These are phyloP conservation scores for Yarrowia osloensis DNA, from an alignment of 805 yeast genomes.

Conservation along the genomic window DNA sequence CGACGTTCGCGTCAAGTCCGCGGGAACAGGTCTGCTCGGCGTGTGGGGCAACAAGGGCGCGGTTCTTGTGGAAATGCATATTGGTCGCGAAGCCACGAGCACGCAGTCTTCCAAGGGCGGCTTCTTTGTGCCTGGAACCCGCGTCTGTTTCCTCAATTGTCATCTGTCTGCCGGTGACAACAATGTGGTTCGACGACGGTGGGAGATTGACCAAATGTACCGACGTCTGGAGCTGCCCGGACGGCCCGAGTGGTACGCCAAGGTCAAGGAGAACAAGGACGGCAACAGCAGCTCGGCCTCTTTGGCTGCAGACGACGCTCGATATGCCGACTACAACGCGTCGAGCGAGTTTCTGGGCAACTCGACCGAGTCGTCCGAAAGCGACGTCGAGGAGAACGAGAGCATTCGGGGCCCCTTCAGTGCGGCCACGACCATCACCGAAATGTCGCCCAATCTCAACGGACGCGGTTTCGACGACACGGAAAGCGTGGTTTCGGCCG, in stretches of 20 bases:
- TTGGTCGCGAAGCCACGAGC: slow-evolving; percentile 45
- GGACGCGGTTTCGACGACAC: neutral
- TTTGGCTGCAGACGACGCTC: neutral
- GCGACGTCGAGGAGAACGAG: slow-evolving; percentile 1
- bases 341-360: slow-evolving; percentile 22
- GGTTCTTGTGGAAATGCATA: slow-evolving; percentile 48
- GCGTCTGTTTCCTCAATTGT: slow-evolving; percentile 49
- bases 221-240: slow-evolving; percentile 26
- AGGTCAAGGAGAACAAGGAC: slow-evolving; percentile 1
- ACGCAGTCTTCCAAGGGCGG: slow-evolving; percentile 33
- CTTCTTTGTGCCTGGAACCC: slow-evolving; percentile 37
- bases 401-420: neutral
- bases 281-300: neutral
- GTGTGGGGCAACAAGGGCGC: slow-evolving; percentile 68
- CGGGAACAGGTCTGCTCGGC: slow-evolving; percentile 60
- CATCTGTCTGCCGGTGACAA: slow-evolving; percentile 58
- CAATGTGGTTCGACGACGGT: slow-evolving; percentile 46
- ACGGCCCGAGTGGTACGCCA: slow-evolving; percentile 17
- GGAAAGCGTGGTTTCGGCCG: neutral
- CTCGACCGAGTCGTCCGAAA: neutral
- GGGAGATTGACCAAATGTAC: slow-evolving; percentile 48
- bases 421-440: slow-evolving; percentile 9
- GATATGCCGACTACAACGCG: slow-evolving; percentile 16
- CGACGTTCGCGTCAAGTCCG: slow-evolving; percentile 46
- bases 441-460: slow-evolving; percentile 14